Evolutionary conservation across 2,329 filamentous ascomycete species (phyloP).

Genomic region (Penicillium hordei): DNA sequence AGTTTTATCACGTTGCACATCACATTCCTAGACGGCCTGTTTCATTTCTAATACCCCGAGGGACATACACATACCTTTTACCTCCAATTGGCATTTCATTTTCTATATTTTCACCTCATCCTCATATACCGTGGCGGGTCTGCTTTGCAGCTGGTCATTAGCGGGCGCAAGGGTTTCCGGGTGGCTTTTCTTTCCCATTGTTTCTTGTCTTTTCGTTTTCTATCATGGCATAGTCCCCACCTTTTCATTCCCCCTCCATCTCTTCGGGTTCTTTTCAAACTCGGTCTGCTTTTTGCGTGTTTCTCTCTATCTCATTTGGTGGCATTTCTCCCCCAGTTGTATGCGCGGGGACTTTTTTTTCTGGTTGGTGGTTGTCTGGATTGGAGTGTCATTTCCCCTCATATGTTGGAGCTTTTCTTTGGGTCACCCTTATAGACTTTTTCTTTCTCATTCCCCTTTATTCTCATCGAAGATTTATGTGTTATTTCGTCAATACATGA

Average conservation of each 20-base stretch:
- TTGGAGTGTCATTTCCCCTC: slow-evolving; percentile 1
- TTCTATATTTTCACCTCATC: slow-evolving; percentile 22
- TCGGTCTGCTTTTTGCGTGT: neutral
- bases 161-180: slow-evolving; percentile 39
- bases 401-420: slow-evolving; percentile 10
- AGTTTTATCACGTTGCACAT: slow-evolving; percentile 20
- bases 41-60: slow-evolving; percentile 30
- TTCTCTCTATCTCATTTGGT: slow-evolving; percentile 1
- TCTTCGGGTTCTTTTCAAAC: neutral
- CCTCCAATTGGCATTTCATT: slow-evolving; percentile 9
- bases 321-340: neutral
- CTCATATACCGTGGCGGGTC: slow-evolving; percentile 29
- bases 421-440: slow-evolving; percentile 19
- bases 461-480: neutral
- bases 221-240: slow-evolving; percentile 17
- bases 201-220: slow-evolving; percentile 12
- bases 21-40: slow-evolving; percentile 28
- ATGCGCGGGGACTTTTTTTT: neutral
- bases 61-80: slow-evolving; percentile 15
- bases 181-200: slow-evolving; percentile 32
- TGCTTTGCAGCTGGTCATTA: slow-evolving; percentile 38
- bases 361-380: slow-evolving; percentile 6
- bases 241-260: slow-evolving; percentile 13
- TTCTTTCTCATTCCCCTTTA: slow-evolving; percentile 1
- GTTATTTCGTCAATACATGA: neutral